These are phyloP conservation scores for Clarireedia monteithiana DNA, from an alignment of 2,329 filamentous ascomycete species.

Conservation along the genomic window DNA sequence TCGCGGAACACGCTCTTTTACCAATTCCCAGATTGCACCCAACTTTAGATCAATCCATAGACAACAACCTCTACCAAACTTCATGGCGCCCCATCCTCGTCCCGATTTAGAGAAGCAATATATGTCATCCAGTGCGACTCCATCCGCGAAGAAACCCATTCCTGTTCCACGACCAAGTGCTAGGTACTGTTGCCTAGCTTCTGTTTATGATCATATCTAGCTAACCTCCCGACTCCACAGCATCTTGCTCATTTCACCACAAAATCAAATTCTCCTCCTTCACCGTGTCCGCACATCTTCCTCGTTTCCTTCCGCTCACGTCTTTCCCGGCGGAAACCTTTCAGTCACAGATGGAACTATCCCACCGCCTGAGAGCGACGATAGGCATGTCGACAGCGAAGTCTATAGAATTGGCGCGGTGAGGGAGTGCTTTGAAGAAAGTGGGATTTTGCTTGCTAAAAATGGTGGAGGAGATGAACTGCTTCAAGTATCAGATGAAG, in stretches of 20 bases:
- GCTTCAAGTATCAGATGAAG: conserved; percentile 50
- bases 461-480: conserved; percentile 39
- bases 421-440: conserved; percentile 91
- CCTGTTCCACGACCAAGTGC: conserved; percentile 55
- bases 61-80: too few relatives aligned
- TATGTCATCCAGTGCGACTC: conserved; percentile 21
- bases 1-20: too few relatives aligned
- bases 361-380: conserved; percentile 37
- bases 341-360: conserved; percentile 63
- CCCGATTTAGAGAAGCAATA: conserved; percentile 24
- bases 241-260: conserved; percentile 75
- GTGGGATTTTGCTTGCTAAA: conserved; percentile 65
- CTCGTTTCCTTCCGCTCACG: conserved; percentile 85
- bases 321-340: conserved; percentile 88
- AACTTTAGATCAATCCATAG: too few relatives aligned
- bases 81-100: not conserved
- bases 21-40: too few relatives aligned
- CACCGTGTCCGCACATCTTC: conserved; percentile 76
- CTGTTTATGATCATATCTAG: not conserved
- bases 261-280: conserved; percentile 81
- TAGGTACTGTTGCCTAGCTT: conserved; percentile 35
- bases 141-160: conserved; percentile 21
- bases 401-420: conserved; percentile 79
- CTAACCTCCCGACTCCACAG: conserved; percentile 35
- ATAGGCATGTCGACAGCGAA: conserved; percentile 60